A percentile compares a stretch with the other conserved stretches of the same genome.
Conservation (phyloP, 345 rosid genomes). For the Lumnitzera littorea region DNA sequence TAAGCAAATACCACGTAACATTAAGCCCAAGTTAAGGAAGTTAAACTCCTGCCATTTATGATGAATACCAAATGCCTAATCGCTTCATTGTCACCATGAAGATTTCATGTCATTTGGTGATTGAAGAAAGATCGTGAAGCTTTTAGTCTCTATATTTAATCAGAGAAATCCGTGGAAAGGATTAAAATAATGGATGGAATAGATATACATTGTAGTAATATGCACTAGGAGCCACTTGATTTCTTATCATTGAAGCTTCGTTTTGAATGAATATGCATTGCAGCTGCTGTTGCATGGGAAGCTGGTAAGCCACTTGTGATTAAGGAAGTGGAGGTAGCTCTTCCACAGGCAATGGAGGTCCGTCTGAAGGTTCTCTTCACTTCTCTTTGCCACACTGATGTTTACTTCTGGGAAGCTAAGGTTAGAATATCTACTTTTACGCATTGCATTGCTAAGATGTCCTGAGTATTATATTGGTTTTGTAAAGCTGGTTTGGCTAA, state of each 20-base stretch:
- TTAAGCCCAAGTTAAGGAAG: no score
- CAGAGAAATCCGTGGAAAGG: no score
- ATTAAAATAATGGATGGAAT: no score
- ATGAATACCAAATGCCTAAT: no score
- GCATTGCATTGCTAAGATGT: neutral
- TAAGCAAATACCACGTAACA: no score
- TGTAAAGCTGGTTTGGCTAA: neutral
- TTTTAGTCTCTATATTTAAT: no score
- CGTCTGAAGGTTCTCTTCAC: slow-evolving; percentile 39
- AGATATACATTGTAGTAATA: no score
- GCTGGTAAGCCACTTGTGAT: slow-evolving; percentile 52
- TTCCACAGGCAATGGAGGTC: slow-evolving; percentile 38
- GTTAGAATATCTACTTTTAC: slow-evolving; percentile 3
- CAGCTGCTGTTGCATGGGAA: slow-evolving; percentile 56
- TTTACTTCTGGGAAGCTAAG: slow-evolving; percentile 52
- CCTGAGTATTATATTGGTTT: neutral
- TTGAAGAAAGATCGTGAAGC: no score
- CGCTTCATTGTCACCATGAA: no score
- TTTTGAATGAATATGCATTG: neutral
- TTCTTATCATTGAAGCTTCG: neutral
- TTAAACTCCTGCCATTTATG: no score
- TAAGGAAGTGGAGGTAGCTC: slow-evolving; percentile 46
- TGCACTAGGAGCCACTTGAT: neutral
- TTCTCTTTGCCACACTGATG: slow-evolving; percentile 40
- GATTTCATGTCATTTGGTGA: no score